Evolutionary conservation across 2,329 filamentous ascomycete species (phyloP).

Genomic region (Aspergillus ustus): DNA sequence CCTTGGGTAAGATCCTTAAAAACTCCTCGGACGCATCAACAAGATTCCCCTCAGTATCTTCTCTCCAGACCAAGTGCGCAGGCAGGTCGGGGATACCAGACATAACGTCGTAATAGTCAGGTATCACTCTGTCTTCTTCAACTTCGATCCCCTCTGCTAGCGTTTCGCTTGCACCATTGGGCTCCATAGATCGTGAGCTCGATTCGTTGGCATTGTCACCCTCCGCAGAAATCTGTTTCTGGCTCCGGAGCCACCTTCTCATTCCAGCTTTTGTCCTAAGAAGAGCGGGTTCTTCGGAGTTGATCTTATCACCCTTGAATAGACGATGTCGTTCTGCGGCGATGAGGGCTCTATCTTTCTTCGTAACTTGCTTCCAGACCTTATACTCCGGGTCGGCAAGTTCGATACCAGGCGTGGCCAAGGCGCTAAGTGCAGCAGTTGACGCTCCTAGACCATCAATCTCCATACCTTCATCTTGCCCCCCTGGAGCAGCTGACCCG

Average conservation of each 20-base stretch:
- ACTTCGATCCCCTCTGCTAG: constrained; percentile 94
- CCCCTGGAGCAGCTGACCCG: constrained; percentile 61
- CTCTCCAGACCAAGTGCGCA: constrained; percentile 79
- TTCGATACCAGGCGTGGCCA: constrained; percentile 74
- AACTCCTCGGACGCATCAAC: constrained; percentile 87
- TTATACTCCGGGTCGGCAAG: constrained; percentile 92
- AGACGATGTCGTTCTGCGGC: constrained; percentile 85
- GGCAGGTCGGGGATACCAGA: constrained; percentile 85
- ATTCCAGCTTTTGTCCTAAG: constrained; percentile 85
- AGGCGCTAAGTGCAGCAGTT: constrained; percentile 68
- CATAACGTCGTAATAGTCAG: constrained; percentile 92
- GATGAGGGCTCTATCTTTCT: constrained; percentile 86
- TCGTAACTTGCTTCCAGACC: constrained; percentile 98
- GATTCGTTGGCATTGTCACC: constrained; percentile 52
- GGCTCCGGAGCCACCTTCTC: constrained; percentile 81
- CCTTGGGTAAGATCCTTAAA: constrained; percentile 74
- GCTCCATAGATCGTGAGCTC: constrained; percentile 51
- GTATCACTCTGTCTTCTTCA: constrained; percentile 80
- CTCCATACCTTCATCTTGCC: constrained; percentile 84
- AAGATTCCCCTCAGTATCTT: constrained; percentile 86
- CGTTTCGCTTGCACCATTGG: constrained; percentile 68
- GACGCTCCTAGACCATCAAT: constrained; percentile 74
- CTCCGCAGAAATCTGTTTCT: constrained; percentile 68
- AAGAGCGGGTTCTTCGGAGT: constrained; percentile 84
- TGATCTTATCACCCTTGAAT: constrained; percentile 83